Base-by-base conservation (phyloP, 257 asterid genomes). In the Jacaranda mimosifolia region DNA sequence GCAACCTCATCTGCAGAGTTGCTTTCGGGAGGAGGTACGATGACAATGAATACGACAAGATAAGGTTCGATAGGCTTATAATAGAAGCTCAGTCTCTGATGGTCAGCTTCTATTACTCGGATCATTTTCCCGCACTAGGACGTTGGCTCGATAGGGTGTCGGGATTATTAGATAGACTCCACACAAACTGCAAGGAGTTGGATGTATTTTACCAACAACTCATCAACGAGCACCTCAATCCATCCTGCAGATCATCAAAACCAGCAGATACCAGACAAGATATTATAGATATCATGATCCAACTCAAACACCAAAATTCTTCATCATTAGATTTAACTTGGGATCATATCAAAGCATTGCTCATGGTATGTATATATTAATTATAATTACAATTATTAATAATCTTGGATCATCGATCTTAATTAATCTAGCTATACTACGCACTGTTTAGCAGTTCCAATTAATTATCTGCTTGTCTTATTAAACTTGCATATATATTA, bases 301-400 rank as follows among this genome's bases (percentile, higher is more conserved):
- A 77, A 40, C 74, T 85, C 65, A 85, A 85, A 42, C 17, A 75
- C 9, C 59, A 79, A 3, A 36, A 46, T 3, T 49, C 83, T 0
- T 73, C 76, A 2, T 72, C 80, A 0, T 3, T 63, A 10, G 77
- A 67, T 39, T 19, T 78, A 9, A 77, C 77, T 38, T 72, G 82
- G 79, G 84, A 87, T 68, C 83, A 83, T 57, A 74, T 87, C 75
- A 87, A 85, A 72, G 91, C 84, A 19, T 3, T 87, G 70, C 89
- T 87, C 58, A 83, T 83, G 91, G 90, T 84, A 81, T 18, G 5
- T 43, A 38, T 42, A 0, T 51, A 42, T 5, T 42, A 5, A 5
- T 42, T 42, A 5, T 42, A 42, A 42, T 42, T 42, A 9, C 9
- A 42, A 9, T 5, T 42, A 26, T 26, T 26, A 26, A 26, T 26